phyloP scores from a whole-genome alignment of 1,284 basidiomycete species.

The Schizophyllum amplum region DNA sequence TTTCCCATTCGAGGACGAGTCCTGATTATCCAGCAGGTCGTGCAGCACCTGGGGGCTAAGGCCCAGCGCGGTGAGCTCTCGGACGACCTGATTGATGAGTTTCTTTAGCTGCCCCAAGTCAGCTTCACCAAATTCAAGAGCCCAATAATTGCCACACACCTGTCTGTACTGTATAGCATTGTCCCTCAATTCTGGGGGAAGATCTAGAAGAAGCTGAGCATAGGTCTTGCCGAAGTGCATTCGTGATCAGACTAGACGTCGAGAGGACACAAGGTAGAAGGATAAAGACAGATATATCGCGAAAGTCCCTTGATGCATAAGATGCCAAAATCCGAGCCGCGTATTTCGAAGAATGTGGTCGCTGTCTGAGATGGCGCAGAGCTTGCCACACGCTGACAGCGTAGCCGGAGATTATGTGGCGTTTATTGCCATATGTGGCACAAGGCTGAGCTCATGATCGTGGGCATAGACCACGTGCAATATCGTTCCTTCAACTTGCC shows the following conservation, averaged over 20 bases:
- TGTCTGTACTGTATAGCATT: conserved; percentile 85
- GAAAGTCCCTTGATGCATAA: background rate
- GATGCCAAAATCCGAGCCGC: background rate
- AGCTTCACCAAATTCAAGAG: no score
- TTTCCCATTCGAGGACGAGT: conserved; percentile 19
- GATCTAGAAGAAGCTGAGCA: conserved; percentile 55
- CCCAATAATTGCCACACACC: conserved; percentile 43
- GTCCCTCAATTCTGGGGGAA: conserved; percentile 68
- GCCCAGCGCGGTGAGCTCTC: conserved; percentile 76
- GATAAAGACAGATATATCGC: background rate
- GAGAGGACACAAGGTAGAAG: background rate
- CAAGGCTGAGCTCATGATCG: no score
- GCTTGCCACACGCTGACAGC: no score
- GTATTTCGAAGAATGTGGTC: no score
- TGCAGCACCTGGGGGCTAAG: conserved; percentile 54
- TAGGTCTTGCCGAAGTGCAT: conserved; percentile 87
- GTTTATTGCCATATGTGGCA: no score
- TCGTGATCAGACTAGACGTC: background rate
- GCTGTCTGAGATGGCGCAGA: no score
- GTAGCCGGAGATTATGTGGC: no score
- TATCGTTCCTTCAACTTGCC: no score
- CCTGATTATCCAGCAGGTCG: conserved; percentile 23
- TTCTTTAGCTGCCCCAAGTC: conserved; percentile 72
- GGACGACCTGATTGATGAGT: conserved; percentile 81
- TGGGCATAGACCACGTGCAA: no score